These are phyloP conservation scores for Salinomyces thailandicus DNA, from an alignment of 2,329 filamentous ascomycete genomes.

Conservation along the genomic window DNA sequence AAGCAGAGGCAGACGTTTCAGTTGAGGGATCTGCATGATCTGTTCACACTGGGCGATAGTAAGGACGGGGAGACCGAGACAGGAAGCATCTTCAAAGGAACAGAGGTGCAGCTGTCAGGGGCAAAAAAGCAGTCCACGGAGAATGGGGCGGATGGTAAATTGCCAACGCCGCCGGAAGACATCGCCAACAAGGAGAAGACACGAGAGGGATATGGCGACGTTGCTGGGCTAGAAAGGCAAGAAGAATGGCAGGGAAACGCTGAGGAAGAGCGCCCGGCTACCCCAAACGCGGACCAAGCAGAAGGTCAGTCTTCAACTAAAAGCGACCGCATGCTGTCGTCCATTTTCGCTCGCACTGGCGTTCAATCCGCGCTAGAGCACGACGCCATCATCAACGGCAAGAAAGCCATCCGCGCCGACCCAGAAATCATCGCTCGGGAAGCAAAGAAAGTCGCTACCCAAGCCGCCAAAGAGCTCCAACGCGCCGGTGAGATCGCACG, in stretches of 20 bases:
- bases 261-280: constrained; percentile 21
- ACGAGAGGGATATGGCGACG: constrained; percentile 16
- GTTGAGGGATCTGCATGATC: constrained; percentile 77
- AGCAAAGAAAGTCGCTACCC: constrained; percentile 65
- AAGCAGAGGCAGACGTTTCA: constrained; percentile 90
- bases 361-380: constrained; percentile 91
- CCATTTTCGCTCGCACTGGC: constrained; percentile 74
- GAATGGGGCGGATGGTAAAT: constrained; percentile 15
- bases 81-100: constrained; percentile 75
- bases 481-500: constrained; percentile 63
- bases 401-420: constrained; percentile 57
- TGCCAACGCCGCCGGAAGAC: constrained; percentile 21
- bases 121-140: constrained; percentile 22
- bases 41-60: constrained; percentile 68
- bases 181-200: constrained; percentile 10
- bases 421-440: constrained; percentile 69
- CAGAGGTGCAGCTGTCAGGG: constrained; percentile 55
- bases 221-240: constrained; percentile 34
- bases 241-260: constrained; percentile 32
- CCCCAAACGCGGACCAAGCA: background rate
- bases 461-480: constrained; percentile 66
- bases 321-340: constrained; percentile 73
- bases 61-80: constrained; percentile 61
- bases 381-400: constrained; percentile 76
- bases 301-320: constrained; percentile 19